These are phyloP conservation scores for Fusarium pseudocircinatum DNA, from an alignment of 2,329 filamentous ascomycete genomes.

Conservation along the genomic window DNA sequence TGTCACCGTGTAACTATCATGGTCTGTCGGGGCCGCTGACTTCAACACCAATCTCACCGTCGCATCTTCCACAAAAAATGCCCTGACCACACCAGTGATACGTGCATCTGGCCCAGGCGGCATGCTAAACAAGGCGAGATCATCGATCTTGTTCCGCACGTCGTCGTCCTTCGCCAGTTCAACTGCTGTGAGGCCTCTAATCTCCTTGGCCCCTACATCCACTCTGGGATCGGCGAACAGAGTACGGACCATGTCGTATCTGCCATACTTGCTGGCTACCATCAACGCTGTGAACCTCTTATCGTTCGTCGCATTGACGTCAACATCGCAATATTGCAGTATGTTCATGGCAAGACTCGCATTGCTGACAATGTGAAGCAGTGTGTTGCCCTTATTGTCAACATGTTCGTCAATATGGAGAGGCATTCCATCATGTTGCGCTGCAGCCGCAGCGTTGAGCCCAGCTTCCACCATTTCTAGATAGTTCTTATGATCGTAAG, in stretches of 20 bases:
- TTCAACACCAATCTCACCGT: constrained; percentile 94
- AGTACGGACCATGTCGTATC: constrained; percentile 89
- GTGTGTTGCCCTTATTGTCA: constrained; percentile 90
- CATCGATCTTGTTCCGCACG: constrained; percentile 94
- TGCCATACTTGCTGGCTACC: constrained; percentile 98
- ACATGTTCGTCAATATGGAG: constrained; percentile 93
- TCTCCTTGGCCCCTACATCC: constrained; percentile 83
- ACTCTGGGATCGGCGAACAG: constrained; percentile 90
- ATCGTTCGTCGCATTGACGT: constrained; percentile 95
- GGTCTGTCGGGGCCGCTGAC: constrained; percentile 85
- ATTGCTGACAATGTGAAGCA: constrained; percentile 96
- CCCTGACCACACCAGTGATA: constrained; percentile 91
- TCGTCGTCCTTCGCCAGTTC: constrained; percentile 98
- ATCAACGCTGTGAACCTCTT: constrained; percentile 95
- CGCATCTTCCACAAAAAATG: constrained; percentile 97
- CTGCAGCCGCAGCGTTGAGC: constrained; percentile 75
- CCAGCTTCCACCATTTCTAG: constrained; percentile 86
- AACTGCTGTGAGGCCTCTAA: constrained; percentile 89
- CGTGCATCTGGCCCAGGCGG: constrained; percentile 77
- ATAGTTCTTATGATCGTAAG: constrained; percentile 92
- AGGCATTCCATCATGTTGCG: constrained; percentile 81
- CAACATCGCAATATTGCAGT: constrained; percentile 86
- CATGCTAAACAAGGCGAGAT: constrained; percentile 85
- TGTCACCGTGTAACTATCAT: constrained; percentile 89
- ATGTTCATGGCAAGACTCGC: constrained; percentile 78